phyloP scores from a whole-genome alignment of 108 stramenopile species.

The Cylindrotheca fusiformis region DNA sequence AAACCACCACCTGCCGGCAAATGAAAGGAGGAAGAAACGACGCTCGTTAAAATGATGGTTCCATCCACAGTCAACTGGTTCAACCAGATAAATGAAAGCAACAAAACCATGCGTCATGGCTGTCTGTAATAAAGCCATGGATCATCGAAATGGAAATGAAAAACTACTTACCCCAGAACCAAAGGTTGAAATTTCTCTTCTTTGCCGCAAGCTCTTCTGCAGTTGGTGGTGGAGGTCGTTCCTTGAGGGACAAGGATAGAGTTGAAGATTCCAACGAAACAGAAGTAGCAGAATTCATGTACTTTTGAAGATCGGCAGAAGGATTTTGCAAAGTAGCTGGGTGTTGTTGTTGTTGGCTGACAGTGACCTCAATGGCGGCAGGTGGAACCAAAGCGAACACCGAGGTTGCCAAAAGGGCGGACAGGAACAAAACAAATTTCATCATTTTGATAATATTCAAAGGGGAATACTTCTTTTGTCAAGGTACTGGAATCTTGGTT shows the following conservation, averaged over 20 bases:
- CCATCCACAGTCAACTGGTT: too few relatives aligned
- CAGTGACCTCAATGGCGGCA: background rate
- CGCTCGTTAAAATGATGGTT: too few relatives aligned
- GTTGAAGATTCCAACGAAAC: constrained; percentile 15
- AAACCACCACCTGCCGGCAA: constrained; percentile 78
- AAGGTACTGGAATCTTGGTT: too few relatives aligned
- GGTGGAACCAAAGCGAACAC: background rate
- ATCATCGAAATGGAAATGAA: background rate
- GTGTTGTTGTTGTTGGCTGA: background rate
- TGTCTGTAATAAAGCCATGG: too few relatives aligned
- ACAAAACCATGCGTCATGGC: too few relatives aligned
- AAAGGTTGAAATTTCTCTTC: constrained; percentile 79
- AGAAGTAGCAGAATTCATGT: background rate
- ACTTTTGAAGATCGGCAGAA: constrained; percentile 13
- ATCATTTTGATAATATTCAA: too few relatives aligned
- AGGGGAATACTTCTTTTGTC: too few relatives aligned
- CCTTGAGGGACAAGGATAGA: constrained; percentile 51
- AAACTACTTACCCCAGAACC: constrained; percentile 38
- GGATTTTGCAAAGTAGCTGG: background rate
- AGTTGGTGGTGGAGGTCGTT: constrained; percentile 76
- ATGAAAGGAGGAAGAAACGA: too few relatives aligned
- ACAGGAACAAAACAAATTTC: background rate
- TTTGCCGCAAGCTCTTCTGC: constrained; percentile 80
- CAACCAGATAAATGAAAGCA: too few relatives aligned
- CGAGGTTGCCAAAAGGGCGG: background rate